Base-by-base conservation (phyloP, 164 flowering plant genomes). In the Echeveria elegans region DNA sequence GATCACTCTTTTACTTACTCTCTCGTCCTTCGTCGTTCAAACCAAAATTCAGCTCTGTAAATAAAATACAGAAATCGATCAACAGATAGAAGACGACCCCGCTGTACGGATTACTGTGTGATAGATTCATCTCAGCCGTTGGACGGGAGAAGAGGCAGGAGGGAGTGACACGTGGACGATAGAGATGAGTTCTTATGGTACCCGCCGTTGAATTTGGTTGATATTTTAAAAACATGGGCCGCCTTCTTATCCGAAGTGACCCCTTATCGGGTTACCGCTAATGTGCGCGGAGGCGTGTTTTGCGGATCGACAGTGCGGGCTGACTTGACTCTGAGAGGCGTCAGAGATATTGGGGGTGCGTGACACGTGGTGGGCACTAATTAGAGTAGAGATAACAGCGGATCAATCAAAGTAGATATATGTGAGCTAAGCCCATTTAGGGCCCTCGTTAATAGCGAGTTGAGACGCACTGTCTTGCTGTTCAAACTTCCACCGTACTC, bases 191-290 rank as follows among this genome's bases (percentile, higher is more conserved):
- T n/a, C 6, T 7, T 7, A 6, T 18, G 40, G 23, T 7, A 12
- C 28, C 28, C 9, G 38, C 9, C 24, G 37, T 62, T 62, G 65
- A 31, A n/a, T 31, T 62, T 18, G 28, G 6, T 23, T 1, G 40
- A 61, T 30, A 30, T 11, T 40, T 26, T 53, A 1, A n/a, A 63
- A 63, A 62, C 21, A 63, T 5, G 16, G 43, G 38, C 28, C 43
- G 38, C 43, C 41, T 10, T 32, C 72, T 77, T 70, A 77, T 77
- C 77, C 78, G 78, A n/a, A 73, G 47, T 19, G 64, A 69, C 78
- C 78, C 65, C 70, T 6, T 50, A 50, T 65, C 43, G 74, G 43
- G 65, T 65, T 52, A n/a, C 29, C 19, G 31, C 76, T 74, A 74
- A 40, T 52, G 32, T 67, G 73, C 74, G 68, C 75, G 65, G 45